Evolutionary conservation across 306 rosid species (phyloP), one percentile per base, ranked within the genome.

Genomic region (Carpinus fangiana): DNA sequence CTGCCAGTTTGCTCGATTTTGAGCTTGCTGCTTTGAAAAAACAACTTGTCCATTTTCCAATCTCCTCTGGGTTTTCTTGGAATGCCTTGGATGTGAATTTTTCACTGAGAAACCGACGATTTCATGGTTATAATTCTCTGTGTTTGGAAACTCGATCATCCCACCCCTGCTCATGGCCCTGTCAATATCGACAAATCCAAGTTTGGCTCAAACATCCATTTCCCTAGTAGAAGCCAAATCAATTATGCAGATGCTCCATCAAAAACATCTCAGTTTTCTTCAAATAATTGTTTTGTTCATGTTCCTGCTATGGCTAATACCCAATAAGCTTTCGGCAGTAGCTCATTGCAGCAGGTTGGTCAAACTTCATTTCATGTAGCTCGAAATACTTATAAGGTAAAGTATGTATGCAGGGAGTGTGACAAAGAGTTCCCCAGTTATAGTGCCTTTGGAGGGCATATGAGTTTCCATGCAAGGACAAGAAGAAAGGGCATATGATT

Each of bases 401-500:
- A 70, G 6, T 20, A 70, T 53, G n/a, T 4, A 12, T 50, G 74
- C 45, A 70, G 14, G 8, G 34, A 47, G 38, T 50, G 74, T 48
- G 6, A 14, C 13, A 47, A 20, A 50, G 74, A 23, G 11, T 70
- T 70, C 74, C 53, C 56, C 2, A 21, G 18, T 7, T 48, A 70
- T 48, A 46, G 41, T 71, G 12, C 60, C 43, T 21, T 21, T 23
- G 75, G 75, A 71, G 60, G 75, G 45, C 60, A 71, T 16, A 71
- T 50, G 60, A 23, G 60, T 51, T 71, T 26, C 23, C 60, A 71
- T 50, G 75, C 75, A 71, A 71, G 36, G 60, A 21, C 34, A n/a
- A 57, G 64, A 10, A 46, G 28, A 55, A 55, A 41, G 7, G 7
- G 45, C 45, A 5, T 41, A 7, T 41, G 45, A 41, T 38, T 5